Evolutionary conservation across 2,329 filamentous ascomycete genomes (phyloP).

Genomic region (Arthrobotrys sphaeroides): DNA sequence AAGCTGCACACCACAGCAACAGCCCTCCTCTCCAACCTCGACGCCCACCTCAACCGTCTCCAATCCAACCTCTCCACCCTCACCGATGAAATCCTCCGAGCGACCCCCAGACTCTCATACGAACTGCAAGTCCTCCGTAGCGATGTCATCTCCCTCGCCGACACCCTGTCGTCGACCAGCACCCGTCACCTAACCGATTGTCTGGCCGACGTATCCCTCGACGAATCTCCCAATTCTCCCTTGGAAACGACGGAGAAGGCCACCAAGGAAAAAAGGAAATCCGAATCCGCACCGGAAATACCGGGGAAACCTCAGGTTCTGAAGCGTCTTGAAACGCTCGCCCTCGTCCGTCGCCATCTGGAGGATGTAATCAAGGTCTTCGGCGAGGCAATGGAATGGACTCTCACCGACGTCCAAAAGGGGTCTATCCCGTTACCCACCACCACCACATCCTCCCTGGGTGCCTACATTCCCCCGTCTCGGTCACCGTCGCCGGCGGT

Average conservation of each 20-base stretch:
- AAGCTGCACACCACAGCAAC: slow-evolving; percentile 84
- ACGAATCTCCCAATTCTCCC: slow-evolving; percentile 1
- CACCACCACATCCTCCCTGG: slow-evolving; percentile 35
- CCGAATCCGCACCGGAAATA: not conserved
- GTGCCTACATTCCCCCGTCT: slow-evolving; percentile 46
- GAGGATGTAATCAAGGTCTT: slow-evolving; percentile 91
- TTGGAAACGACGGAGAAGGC: not conserved
- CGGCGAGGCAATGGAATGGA: slow-evolving; percentile 94
- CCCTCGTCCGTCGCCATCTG: slow-evolving; percentile 81
- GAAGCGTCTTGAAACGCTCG: slow-evolving; percentile 80
- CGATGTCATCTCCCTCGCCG: slow-evolving; percentile 56
- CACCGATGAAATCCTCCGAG: slow-evolving; percentile 92
- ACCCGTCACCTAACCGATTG: slow-evolving; percentile 43
- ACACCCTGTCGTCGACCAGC: slow-evolving; percentile 43
- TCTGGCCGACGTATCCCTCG: slow-evolving; percentile 38
- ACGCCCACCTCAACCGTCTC: slow-evolving; percentile 83
- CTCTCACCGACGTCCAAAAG: slow-evolving; percentile 60
- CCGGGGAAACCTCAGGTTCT: slow-evolving; percentile 55
- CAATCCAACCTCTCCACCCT: slow-evolving; percentile 84
- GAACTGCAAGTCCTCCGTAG: slow-evolving; percentile 65
- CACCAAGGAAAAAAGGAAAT: not conserved
- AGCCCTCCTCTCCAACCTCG: slow-evolving; percentile 83
- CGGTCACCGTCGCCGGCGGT: slow-evolving; percentile 52
- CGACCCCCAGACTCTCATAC: slow-evolving; percentile 87
- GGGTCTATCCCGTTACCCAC: slow-evolving; percentile 35